Evolutionary conservation across 495 filamentous ascomycete genomes (phyloP).

Genomic region (Beverwykella pulmonaria): DNA sequence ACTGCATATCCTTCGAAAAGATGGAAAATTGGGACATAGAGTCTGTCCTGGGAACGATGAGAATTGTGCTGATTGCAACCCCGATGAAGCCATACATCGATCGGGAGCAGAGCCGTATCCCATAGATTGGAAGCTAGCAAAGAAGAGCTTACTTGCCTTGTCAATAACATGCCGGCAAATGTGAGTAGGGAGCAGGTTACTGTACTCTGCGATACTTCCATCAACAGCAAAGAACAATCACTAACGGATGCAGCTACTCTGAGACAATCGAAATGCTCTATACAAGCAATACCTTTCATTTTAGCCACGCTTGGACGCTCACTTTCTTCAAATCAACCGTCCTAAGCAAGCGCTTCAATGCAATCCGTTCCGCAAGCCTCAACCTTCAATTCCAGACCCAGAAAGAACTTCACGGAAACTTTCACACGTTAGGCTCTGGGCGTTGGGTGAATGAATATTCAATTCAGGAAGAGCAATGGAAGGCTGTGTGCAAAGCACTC

Average conservation of each 20-base stretch:
- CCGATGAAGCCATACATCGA: background rate
- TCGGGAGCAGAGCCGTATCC: background rate
- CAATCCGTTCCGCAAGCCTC: constrained; percentile 8
- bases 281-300: constrained; percentile 18
- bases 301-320: constrained; percentile 1
- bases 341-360: constrained; percentile 10
- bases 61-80: background rate
- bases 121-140: background rate
- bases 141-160: background rate
- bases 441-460: too few species aligned
- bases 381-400: background rate
- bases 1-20: background rate
- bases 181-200: too few species aligned
- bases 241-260: constrained; percentile 9
- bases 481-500: background rate
- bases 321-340: constrained; percentile 1
- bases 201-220: too few species aligned
- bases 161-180: background rate
- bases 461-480: background rate
- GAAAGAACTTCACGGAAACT: background rate
- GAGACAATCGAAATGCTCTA: constrained; percentile 23
- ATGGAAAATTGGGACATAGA: background rate
- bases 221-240: too few species aligned
- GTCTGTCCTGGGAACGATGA: background rate
- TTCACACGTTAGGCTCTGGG: background rate